Conservation (phyloP, 768 basidiomycete species). For the Lyophyllum decastes region DNA sequence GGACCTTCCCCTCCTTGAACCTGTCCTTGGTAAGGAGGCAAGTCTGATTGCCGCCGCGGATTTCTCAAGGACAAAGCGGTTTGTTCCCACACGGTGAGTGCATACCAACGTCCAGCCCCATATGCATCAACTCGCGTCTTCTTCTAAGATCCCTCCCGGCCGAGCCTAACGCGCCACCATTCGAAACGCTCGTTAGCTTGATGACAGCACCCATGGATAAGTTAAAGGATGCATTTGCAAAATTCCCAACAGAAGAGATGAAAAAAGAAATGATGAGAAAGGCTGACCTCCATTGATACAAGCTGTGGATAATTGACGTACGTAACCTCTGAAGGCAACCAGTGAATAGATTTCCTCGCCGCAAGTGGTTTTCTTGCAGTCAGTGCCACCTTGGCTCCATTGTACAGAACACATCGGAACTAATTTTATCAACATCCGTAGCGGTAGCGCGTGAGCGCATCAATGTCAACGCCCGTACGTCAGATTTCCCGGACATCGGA, state of each 20-base stretch:
- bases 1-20: slow-evolving; percentile 57
- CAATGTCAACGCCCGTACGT: not conserved
- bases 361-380: not conserved
- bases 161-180: slow-evolving; percentile 58
- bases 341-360: not conserved
- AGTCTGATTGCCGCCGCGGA: slow-evolving; percentile 42
- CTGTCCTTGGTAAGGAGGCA: slow-evolving; percentile 42
- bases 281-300: not conserved
- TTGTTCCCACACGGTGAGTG: slow-evolving; percentile 58
- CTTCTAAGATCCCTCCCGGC: slow-evolving; percentile 52
- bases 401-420: not conserved
- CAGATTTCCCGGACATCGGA: not conserved
- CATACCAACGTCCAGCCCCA: not conserved
- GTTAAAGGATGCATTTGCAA: slow-evolving; percentile 53
- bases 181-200: slow-evolving; percentile 58
- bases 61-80: slow-evolving; percentile 60
- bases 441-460: not conserved
- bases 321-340: not conserved
- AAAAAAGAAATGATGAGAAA: slow-evolving; percentile 31
- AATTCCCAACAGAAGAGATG: slow-evolving; percentile 51
- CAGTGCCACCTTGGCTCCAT: not conserved
- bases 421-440: not conserved
- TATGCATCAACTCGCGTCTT: not conserved
- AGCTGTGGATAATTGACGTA: not conserved
- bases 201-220: slow-evolving; percentile 59